phyloP scores from a whole-genome alignment of 305 asterid species.

The Coffea humblotiana region DNA sequence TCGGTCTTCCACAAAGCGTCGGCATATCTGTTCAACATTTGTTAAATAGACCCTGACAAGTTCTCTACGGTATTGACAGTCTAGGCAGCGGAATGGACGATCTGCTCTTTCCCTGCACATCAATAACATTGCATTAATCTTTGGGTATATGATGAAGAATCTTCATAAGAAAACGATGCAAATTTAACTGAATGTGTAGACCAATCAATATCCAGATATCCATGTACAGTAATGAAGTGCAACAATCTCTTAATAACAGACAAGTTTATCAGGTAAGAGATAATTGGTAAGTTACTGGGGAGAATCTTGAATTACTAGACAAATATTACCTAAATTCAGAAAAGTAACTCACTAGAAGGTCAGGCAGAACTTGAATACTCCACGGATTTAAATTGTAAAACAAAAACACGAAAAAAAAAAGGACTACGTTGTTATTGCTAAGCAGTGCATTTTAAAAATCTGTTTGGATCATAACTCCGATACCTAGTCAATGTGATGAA shows the following conservation, averaged over 20 bases:
- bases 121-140: slow-evolving; percentile 13
- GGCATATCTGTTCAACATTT: slow-evolving; percentile 95
- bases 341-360: not conserved
- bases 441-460: not conserved
- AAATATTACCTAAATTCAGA: not conserved
- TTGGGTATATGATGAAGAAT: not conserved
- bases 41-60: slow-evolving; percentile 90
- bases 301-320: not conserved
- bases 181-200: not conserved
- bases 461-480: not conserved
- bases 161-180: not conserved
- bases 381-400: not conserved
- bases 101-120: slow-evolving; percentile 87
- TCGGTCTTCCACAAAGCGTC: slow-evolving; percentile 87
- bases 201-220: not conserved
- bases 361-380: not conserved
- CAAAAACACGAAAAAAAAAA: not conserved
- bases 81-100: slow-evolving; percentile 94
- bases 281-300: not conserved
- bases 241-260: not conserved
- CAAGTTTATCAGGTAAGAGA: not conserved
- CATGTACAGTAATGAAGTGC: not conserved
- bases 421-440: not conserved
- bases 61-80: slow-evolving; percentile 88
- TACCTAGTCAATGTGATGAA: not conserved